Percentiles rank a stretch among this genome's conserved stretches.
Conservation (phyloP, 257 asterid genomes). For the Nicotiana tabacum region DNA sequence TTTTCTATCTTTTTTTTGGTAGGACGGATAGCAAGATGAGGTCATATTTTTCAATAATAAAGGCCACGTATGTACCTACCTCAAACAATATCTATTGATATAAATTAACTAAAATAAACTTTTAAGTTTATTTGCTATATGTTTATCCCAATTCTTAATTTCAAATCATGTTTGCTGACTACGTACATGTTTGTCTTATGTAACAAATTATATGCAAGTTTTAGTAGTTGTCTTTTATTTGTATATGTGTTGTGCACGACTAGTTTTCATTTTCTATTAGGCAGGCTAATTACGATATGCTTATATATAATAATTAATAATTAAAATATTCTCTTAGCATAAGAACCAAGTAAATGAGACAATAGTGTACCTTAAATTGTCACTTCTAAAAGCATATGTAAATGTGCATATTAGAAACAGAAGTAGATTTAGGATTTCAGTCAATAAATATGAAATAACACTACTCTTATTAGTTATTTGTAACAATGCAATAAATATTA, state of each 20-base stretch:
- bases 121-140: background rate
- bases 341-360: background rate
- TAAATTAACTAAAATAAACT: background rate
- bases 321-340: background rate
- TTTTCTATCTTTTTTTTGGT: background rate
- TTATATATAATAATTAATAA: background rate
- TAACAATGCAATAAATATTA: background rate
- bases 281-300: background rate
- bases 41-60: background rate
- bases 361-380: background rate
- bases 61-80: constrained; percentile 10
- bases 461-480: background rate
- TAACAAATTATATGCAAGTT: background rate
- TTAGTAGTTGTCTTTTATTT: background rate
- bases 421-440: no score
- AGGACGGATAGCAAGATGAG: background rate
- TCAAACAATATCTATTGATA: constrained; percentile 3
- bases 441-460: background rate
- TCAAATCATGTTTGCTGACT: constrained; percentile 14
- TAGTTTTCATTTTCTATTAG: background rate
- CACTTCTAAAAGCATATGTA: no score
- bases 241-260: background rate
- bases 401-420: no score
- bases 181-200: background rate
- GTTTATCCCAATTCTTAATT: background rate